Conservation (phyloP, 2,329 filamentous ascomycete genomes). For the Fusarium sp. region DNA sequence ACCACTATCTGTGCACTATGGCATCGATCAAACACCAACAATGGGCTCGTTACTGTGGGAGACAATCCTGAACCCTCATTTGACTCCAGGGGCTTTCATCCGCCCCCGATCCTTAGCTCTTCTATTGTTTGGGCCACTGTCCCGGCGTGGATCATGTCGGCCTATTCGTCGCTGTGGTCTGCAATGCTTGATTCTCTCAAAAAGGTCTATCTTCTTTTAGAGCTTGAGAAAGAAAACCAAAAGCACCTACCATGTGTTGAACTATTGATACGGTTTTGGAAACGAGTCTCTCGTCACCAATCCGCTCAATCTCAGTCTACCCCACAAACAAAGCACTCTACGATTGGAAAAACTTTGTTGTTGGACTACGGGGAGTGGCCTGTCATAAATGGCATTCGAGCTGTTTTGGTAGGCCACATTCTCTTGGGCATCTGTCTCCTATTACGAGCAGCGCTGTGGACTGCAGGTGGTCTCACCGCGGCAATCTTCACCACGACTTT, state of each 20-base stretch:
- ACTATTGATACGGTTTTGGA: rapidly evolving
- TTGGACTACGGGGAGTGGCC: not conserved
- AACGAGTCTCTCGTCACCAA: not conserved
- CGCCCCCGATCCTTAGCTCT: not conserved
- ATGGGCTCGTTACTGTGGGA: not conserved
- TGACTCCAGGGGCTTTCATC: not conserved
- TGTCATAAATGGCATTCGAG: not conserved
- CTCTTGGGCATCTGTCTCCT: not conserved
- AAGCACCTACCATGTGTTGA: not conserved
- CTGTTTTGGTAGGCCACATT: not conserved
- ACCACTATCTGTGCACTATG: not conserved
- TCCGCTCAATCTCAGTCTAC: not conserved
- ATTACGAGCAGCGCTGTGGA: not conserved
- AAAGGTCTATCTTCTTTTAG: not conserved
- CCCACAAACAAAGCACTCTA: not conserved
- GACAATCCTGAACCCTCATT: not conserved
- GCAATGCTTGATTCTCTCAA: not conserved
- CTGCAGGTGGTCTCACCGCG: not conserved
- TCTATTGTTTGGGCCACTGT: not conserved
- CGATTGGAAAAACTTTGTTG: not conserved
- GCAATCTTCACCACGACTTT: not conserved
- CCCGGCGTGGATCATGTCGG: not conserved
- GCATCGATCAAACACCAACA: not conserved
- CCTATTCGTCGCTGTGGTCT: not conserved
- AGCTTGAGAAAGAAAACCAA: not conserved